Conservation (phyloP, 139 green algal species). For the Nannochloris sp. region DNA sequence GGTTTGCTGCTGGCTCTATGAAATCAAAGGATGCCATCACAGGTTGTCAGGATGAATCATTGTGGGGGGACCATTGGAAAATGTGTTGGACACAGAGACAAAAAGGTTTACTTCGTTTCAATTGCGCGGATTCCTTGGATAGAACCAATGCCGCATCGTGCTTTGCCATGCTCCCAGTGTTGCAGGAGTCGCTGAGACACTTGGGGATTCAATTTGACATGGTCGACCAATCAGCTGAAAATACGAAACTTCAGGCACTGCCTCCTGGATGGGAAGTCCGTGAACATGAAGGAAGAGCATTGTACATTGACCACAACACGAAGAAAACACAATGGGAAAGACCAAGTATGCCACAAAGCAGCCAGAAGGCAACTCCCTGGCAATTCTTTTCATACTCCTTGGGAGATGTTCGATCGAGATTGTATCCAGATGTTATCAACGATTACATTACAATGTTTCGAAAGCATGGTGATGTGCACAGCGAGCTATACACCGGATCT, state of each 20-base stretch:
- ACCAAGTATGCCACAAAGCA: conserved; percentile 23
- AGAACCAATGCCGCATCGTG: conserved; percentile 93
- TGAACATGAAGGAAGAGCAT: conserved; percentile 67
- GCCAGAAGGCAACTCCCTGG: conserved; percentile 6
- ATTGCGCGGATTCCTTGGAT: conserved; percentile 96
- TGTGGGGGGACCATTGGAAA: conserved; percentile 32
- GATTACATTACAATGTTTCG: conserved; percentile 44
- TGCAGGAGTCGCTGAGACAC: conserved; percentile 44
- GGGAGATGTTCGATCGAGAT: conserved; percentile 22
- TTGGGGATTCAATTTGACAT: conserved; percentile 52
- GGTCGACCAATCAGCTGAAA: not conserved
- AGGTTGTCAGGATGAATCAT: not conserved
- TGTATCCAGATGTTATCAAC: conserved; percentile 39
- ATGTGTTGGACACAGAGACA: conserved; percentile 49
- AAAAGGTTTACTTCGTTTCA: conserved; percentile 76
- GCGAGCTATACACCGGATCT: conserved; percentile 83
- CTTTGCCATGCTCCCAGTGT: conserved; percentile 58
- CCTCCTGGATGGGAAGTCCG: conserved; percentile 78
- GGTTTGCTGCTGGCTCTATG: conserved; percentile 6
- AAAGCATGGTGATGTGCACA: conserved; percentile 83
- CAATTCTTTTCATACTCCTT: conserved; percentile 24
- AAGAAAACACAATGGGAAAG: conserved; percentile 72
- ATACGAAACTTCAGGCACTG: conserved; percentile 2
- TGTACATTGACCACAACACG: conserved; percentile 94
- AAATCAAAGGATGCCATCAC: conserved; percentile 1